Evolutionary conservation across 495 filamentous ascomycete species (phyloP).

Genomic region (Tuber indicum): DNA sequence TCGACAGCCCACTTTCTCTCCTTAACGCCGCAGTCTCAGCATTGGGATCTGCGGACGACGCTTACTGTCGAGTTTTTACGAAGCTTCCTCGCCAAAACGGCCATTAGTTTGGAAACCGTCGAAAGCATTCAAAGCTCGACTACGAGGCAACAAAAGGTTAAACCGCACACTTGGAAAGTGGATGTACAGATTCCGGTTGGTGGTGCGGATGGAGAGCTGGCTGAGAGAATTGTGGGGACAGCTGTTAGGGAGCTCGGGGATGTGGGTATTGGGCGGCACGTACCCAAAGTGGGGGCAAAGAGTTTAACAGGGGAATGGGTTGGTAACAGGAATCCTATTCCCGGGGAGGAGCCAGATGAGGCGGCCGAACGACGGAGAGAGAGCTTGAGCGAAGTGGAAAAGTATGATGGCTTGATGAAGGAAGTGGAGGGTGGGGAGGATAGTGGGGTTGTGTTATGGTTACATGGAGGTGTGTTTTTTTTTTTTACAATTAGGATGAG

Average conservation of each 20-base stretch:
- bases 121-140: conserved; percentile 58
- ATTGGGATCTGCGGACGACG: conserved; percentile 74
- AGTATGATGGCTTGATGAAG: conserved; percentile 65
- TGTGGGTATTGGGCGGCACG: conserved; percentile 50
- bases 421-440: conserved; percentile 51
- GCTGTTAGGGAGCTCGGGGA: conserved; percentile 52
- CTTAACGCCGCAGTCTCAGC: conserved; percentile 59
- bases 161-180: conserved; percentile 74
- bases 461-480: conserved; percentile 85
- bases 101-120: conserved; percentile 45
- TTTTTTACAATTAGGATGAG: neutral
- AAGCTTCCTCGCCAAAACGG: conserved; percentile 48
- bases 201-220: conserved; percentile 48
- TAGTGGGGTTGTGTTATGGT: conserved; percentile 68
- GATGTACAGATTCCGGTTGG: conserved; percentile 53
- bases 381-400: conserved; percentile 58
- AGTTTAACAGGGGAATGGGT: conserved; percentile 72
- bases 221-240: conserved; percentile 54
- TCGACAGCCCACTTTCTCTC: conserved; percentile 53
- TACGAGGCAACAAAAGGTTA: conserved; percentile 59
- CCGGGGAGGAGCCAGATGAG: conserved; percentile 47
- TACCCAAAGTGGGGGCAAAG: conserved; percentile 49
- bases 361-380: conserved; percentile 42
- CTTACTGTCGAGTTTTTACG: conserved; percentile 66
- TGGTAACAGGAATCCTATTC: conserved; percentile 58